A percentile compares a stretch with the other conserved stretches of the same genome.
These are phyloP conservation scores for Suhomyces wounanorum DNA, from an alignment of 1,139 yeast species.

Conservation along the genomic window DNA sequence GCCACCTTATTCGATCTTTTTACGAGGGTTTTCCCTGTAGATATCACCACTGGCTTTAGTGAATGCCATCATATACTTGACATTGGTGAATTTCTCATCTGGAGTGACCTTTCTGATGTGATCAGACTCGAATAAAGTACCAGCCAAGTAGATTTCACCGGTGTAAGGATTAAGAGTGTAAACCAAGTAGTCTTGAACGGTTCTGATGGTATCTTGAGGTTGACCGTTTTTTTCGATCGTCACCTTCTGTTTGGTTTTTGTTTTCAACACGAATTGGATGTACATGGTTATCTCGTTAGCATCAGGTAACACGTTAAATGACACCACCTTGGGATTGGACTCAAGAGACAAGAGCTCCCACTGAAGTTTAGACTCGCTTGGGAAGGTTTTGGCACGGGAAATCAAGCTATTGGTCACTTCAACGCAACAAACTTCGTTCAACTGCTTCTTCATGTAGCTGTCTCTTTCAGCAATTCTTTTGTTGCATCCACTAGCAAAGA, in stretches of 20 bases:
- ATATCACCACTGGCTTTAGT: slow-evolving; percentile 50
- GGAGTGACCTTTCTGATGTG: slow-evolving; percentile 40
- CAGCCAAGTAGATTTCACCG: slow-evolving; percentile 67
- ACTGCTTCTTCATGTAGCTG: slow-evolving; percentile 42
- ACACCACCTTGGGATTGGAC: slow-evolving; percentile 68
- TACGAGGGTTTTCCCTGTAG: slow-evolving; percentile 26
- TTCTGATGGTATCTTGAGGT: slow-evolving; percentile 47
- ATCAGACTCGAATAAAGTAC: slow-evolving; percentile 76
- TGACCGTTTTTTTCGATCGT: slow-evolving; percentile 44
- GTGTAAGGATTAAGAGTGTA: slow-evolving; percentile 75
- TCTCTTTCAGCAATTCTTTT: slow-evolving; percentile 34
- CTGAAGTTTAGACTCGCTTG: slow-evolving; percentile 57
- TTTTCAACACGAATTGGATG: slow-evolving; percentile 75
- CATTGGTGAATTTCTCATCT: slow-evolving; percentile 39
- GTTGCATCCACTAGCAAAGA: slow-evolving; percentile 58
- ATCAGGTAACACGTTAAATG: slow-evolving; percentile 65
- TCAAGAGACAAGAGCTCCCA: slow-evolving; percentile 80
- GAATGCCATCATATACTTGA: slow-evolving; percentile 23
- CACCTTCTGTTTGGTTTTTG: slow-evolving; percentile 72
- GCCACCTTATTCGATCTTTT: slow-evolving; percentile 1
- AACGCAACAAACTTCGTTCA: slow-evolving; percentile 57
- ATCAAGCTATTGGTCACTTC: slow-evolving; percentile 42
- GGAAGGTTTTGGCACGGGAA: slow-evolving; percentile 54
- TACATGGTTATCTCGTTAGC: slow-evolving; percentile 64
- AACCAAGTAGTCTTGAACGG: slow-evolving; percentile 72